Conservation (phyloP, 2,329 filamentous ascomycete species). For the Cryoendolithus antarcticus region DNA sequence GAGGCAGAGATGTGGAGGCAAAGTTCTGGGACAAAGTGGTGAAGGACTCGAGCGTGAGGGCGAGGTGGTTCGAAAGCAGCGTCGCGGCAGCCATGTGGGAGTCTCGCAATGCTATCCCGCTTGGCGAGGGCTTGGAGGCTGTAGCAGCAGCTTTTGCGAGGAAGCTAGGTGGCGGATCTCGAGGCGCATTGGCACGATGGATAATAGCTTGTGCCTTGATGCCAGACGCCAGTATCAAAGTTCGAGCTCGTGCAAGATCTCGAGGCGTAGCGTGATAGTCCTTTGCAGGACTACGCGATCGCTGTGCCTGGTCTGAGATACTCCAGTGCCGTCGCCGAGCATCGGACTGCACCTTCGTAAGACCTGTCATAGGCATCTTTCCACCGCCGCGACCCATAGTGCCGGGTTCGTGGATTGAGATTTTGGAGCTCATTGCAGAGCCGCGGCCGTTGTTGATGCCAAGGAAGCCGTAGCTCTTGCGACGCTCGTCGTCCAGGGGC, state of each 20-base stretch:
- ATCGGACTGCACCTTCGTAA: conserved; percentile 1
- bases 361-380: conserved; percentile 4
- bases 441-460: not conserved
- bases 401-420: not conserved
- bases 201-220: conserved; percentile 77
- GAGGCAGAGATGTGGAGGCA: conserved; percentile 31
- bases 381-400: too few species aligned
- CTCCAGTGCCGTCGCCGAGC: conserved; percentile 42
- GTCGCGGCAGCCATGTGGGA: conserved; percentile 30
- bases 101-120: conserved; percentile 1
- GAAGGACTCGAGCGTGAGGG: conserved; percentile 17
- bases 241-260: conserved; percentile 69
- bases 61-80: conserved; percentile 36
- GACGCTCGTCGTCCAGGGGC: conserved; percentile 5
- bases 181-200: conserved; percentile 45
- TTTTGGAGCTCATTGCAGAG: conserved; percentile 1
- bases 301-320: conserved; percentile 36
- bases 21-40: conserved; percentile 38
- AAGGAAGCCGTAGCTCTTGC: conserved; percentile 15
- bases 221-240: conserved; percentile 70
- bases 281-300: conserved; percentile 23
- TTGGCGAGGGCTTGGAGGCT: conserved; percentile 28
- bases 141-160: conserved; percentile 28
- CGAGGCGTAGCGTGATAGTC: conserved; percentile 43
- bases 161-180: conserved; percentile 21